phyloP scores from a whole-genome alignment of 1,139 yeast genomes.

The Pichia sp. region DNA sequence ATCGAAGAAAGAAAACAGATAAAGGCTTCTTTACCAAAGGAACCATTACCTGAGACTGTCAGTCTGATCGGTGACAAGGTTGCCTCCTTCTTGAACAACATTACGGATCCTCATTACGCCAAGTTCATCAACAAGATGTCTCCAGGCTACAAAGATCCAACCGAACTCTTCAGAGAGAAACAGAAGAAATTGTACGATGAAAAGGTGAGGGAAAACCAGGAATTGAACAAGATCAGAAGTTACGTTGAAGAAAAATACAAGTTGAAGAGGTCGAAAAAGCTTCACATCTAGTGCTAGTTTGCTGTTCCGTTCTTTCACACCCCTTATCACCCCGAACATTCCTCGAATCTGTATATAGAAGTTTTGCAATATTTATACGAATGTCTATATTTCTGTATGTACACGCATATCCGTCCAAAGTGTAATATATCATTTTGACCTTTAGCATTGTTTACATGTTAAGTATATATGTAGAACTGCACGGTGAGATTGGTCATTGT shows the following conservation, averaged over 20 bases:
- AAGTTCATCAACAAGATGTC: slow-evolving; percentile 28
- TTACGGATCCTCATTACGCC: slow-evolving; percentile 30
- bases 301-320: no score
- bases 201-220: slow-evolving; percentile 22
- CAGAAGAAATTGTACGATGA: slow-evolving; percentile 19
- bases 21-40: slow-evolving; percentile 43
- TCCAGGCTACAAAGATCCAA: slow-evolving; percentile 24
- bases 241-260: slow-evolving; percentile 22
- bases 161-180: slow-evolving; percentile 16
- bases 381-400: background rate
- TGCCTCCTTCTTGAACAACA: slow-evolving; percentile 46
- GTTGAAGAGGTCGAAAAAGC: slow-evolving; percentile 18
- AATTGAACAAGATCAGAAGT: slow-evolving; percentile 21
- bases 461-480: background rate
- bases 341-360: slow-evolving; percentile 1
- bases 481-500: no score
- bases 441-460: background rate
- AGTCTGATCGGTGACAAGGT: slow-evolving; percentile 67
- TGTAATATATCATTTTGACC: background rate
- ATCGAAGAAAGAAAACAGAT: slow-evolving; percentile 52
- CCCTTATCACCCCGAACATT: background rate
- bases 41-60: slow-evolving; percentile 63
- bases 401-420: background rate
- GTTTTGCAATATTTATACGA: background rate
- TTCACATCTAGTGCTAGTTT: slow-evolving; percentile 8